These are phyloP conservation scores for Botrytis porri DNA, from an alignment of 2,329 filamentous ascomycete genomes.

Conservation along the genomic window DNA sequence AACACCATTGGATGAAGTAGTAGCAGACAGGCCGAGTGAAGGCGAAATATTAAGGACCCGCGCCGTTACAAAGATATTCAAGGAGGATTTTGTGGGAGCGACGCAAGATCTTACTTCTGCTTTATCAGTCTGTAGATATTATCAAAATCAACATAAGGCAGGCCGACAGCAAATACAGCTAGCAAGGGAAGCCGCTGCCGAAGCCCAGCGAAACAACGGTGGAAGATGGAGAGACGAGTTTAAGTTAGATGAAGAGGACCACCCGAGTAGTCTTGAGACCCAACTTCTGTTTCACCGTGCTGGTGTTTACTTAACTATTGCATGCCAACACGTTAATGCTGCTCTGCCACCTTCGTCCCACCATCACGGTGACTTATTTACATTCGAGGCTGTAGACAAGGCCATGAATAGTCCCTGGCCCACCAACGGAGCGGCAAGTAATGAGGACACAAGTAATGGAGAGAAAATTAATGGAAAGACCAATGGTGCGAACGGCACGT, in stretches of 20 bases:
- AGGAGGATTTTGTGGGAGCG: constrained; percentile 69
- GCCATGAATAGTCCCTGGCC: background rate
- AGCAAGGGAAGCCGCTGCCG: constrained; percentile 41
- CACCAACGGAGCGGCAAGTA: constrained; percentile 28
- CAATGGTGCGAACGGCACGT: constrained; percentile 26
- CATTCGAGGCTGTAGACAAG: background rate
- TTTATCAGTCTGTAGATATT: constrained; percentile 47
- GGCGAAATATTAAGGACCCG: constrained; percentile 68
- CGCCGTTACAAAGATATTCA: constrained; percentile 72
- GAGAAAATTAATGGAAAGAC: constrained; percentile 18
- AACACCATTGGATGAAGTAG: constrained; percentile 63
- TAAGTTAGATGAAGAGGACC: constrained; percentile 58
- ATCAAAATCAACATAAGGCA: constrained; percentile 37
- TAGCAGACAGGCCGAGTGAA: constrained; percentile 60
- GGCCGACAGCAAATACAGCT: constrained; percentile 49
- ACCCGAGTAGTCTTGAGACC: constrained; percentile 70
- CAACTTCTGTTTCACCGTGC: constrained; percentile 77
- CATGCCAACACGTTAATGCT: constrained; percentile 60
- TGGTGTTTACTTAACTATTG: constrained; percentile 67
- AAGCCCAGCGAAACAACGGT: constrained; percentile 36
- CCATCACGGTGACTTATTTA: constrained; percentile 25
- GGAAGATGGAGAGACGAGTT: constrained; percentile 47
- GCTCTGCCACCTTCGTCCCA: constrained; percentile 45
- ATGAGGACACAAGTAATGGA: constrained; percentile 25
- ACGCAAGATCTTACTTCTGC: constrained; percentile 68